These are phyloP conservation scores for Theobroma grandiflorum DNA, from an alignment of 441 rosid species.

Conservation along the genomic window DNA sequence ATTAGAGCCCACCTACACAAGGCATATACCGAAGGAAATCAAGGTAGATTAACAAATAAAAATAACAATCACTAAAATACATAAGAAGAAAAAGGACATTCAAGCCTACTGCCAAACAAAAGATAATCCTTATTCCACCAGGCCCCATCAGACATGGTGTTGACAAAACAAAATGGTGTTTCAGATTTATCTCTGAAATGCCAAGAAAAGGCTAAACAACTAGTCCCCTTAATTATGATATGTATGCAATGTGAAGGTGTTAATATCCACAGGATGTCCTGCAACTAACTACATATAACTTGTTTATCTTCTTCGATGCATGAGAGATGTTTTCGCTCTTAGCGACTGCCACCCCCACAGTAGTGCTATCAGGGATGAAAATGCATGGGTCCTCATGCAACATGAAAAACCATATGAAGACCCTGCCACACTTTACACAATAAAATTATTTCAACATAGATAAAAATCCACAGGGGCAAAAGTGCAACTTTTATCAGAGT, in stretches of 20 bases:
- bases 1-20: neutral
- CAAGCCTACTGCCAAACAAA: neutral
- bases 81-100: neutral
- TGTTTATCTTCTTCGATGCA: slow-evolving; percentile 2
- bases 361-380: neutral
- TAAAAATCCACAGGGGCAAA: neutral
- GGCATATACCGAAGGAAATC: no score
- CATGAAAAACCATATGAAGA: neutral
- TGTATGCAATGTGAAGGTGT: neutral
- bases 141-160: neutral
- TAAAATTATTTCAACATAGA: neutral
- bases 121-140: neutral
- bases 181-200: neutral
- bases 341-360: neutral
- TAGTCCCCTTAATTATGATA: neutral
- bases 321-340: neutral
- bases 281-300: slow-evolving; percentile 14
- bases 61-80: no score
- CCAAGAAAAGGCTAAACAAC: neutral
- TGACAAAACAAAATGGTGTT: neutral
- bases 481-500: neutral
- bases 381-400: neutral
- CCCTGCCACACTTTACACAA: neutral
- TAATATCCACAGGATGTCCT: neutral
- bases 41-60: no score